phyloP scores from a whole-genome alignment of 2,329 filamentous ascomycete genomes.

The Fusarium redolens region DNA sequence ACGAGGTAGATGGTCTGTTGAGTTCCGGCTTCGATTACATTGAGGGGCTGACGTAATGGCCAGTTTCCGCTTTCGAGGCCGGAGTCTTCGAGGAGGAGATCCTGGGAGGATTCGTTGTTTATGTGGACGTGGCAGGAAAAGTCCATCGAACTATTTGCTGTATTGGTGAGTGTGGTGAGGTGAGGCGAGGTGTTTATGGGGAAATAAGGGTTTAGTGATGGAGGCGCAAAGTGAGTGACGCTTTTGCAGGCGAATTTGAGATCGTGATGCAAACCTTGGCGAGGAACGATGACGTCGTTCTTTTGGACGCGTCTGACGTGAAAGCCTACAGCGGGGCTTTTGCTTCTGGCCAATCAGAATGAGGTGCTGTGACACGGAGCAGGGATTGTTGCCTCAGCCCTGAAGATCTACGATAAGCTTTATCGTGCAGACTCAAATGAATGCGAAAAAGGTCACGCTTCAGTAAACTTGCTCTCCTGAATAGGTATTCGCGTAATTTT shows the following conservation, averaged over 20 bases:
- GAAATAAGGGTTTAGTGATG: not conserved
- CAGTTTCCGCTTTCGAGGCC: slow-evolving; percentile 19
- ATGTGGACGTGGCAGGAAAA: slow-evolving; percentile 25
- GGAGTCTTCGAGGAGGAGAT: slow-evolving; percentile 29
- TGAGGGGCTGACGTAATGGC: slow-evolving; percentile 30
- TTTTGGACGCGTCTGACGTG: not conserved
- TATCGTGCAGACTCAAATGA: accelerated
- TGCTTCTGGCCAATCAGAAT: not conserved
- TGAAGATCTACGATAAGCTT: not conserved
- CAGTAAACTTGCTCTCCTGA: too few species aligned
- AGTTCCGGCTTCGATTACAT: slow-evolving; percentile 19
- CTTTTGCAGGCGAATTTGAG: not conserved
- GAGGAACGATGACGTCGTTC: slow-evolving; percentile 17
- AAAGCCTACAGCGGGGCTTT: not conserved
- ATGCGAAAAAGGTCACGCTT: accelerated
- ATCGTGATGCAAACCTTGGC: not conserved
- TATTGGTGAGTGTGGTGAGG: accelerated
- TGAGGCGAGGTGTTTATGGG: accelerated
- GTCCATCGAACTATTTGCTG: not conserved
- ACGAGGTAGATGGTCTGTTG: slow-evolving; percentile 25
- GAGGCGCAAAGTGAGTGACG: not conserved
- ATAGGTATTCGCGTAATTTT: not conserved
- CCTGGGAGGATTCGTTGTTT: slow-evolving; percentile 16
- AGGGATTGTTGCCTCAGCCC: not conserved
- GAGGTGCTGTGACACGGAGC: accelerated